phyloP scores from a whole-genome alignment of 129 eudicot genomes.

The Helichrysum umbraculigerum region DNA sequence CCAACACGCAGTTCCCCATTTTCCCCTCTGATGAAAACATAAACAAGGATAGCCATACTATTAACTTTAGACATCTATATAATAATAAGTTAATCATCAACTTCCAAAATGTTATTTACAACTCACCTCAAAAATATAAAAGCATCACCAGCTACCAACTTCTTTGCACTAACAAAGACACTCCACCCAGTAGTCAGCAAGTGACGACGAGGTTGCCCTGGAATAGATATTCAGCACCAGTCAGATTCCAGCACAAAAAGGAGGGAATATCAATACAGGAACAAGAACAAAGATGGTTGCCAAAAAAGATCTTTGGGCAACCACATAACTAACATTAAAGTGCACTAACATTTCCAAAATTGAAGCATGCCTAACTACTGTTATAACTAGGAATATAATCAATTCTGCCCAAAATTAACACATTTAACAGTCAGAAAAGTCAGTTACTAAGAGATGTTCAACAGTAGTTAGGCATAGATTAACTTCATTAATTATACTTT shows the following conservation, averaged over 20 bases:
- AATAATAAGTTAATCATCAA: no score
- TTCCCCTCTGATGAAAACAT: conserved; percentile 51
- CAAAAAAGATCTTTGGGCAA: background rate
- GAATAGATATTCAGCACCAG: conserved; percentile 19
- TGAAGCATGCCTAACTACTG: no score
- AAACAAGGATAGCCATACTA: background rate
- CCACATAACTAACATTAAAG: no score
- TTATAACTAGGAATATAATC: no score
- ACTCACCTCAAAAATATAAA: conserved; percentile 86
- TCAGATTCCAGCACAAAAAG: conserved; percentile 7
- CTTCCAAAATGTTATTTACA: background rate
- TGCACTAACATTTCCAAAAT: background rate
- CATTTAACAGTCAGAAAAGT: no score
- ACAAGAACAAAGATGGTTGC: background rate
- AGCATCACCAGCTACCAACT: conserved; percentile 95
- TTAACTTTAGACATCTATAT: background rate
- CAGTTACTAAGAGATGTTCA: no score
- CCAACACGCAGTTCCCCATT: conserved; percentile 86
- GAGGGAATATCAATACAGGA: background rate
- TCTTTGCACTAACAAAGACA: conserved; percentile 94
- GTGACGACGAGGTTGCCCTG: conserved; percentile 99
- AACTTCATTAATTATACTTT: background rate
- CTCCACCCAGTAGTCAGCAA: conserved; percentile 99
- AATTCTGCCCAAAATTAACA: no score
- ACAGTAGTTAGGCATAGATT: background rate